A percentile compares a stretch with the other conserved stretches of the same genome.
These are phyloP conservation scores for Hyphodiscus sp. DNA, from an alignment of 2,329 filamentous ascomycete species.

Conservation along the genomic window DNA sequence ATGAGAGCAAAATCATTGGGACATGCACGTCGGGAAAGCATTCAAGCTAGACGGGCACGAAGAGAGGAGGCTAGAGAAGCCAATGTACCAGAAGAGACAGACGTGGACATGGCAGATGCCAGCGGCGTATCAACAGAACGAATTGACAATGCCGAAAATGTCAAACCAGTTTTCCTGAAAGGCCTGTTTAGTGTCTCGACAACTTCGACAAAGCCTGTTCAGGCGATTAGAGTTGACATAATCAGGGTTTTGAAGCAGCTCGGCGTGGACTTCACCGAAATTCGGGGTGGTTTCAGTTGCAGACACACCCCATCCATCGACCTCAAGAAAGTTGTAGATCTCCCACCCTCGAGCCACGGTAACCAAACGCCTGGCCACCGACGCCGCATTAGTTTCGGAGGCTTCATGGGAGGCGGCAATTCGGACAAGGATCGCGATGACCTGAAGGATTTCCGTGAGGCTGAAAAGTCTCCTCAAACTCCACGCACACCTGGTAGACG, in stretches of 20 bases:
- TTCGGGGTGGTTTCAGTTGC: conserved; percentile 89
- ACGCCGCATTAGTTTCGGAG: conserved; percentile 79
- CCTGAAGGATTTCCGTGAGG: conserved; percentile 50
- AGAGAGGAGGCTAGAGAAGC: conserved; percentile 67
- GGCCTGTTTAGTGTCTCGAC: conserved; percentile 96
- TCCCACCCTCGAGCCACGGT: conserved; percentile 45
- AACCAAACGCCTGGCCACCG: conserved; percentile 53
- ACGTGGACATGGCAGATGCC: conserved; percentile 63
- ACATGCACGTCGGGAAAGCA: conserved; percentile 84
- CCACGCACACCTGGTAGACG: conserved; percentile 36
- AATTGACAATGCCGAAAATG: conserved; percentile 65
- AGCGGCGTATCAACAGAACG: conserved; percentile 56
- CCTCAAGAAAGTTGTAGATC: conserved; percentile 64
- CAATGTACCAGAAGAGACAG: conserved; percentile 86
- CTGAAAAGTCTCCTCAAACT: conserved; percentile 44
- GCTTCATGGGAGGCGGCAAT: conserved; percentile 46
- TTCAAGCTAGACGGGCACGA: conserved; percentile 73
- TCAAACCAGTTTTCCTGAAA: conserved; percentile 93
- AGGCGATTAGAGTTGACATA: conserved; percentile 81
- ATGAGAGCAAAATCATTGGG: conserved; percentile 80
- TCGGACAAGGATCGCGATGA: conserved; percentile 62
- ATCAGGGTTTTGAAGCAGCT: conserved; percentile 83
- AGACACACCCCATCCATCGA: conserved; percentile 86
- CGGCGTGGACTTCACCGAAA: conserved; percentile 85
- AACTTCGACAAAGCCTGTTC: conserved; percentile 84